Evolutionary conservation across 768 basidiomycete genomes (phyloP).

Genomic region (Sarcodon aspratus): DNA sequence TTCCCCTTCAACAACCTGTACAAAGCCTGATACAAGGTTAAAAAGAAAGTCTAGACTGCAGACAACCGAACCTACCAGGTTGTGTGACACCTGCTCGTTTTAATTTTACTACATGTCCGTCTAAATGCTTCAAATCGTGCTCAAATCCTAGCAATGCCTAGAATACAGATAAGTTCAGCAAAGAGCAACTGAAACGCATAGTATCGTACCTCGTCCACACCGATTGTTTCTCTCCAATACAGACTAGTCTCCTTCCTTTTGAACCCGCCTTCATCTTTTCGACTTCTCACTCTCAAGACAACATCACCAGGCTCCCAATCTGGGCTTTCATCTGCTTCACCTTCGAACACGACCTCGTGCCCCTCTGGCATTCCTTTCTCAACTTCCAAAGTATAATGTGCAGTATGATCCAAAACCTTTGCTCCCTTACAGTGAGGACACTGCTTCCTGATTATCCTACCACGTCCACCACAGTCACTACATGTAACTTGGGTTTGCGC

Average conservation of each 20-base stretch:
- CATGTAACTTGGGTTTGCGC: slow-evolving; percentile 80
- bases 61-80: slow-evolving; percentile 44
- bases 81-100: slow-evolving; percentile 79
- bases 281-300: slow-evolving; percentile 72
- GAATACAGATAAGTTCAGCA: slow-evolving; percentile 2
- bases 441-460: slow-evolving; percentile 59
- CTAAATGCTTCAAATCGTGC: slow-evolving; percentile 83
- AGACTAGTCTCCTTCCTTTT: slow-evolving; percentile 82
- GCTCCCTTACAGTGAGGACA: slow-evolving; percentile 79
- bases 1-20: slow-evolving; percentile 77
- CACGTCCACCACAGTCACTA: slow-evolving; percentile 77
- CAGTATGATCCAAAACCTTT: slow-evolving; percentile 74
- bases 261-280: slow-evolving; percentile 71
- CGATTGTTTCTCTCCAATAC: slow-evolving; percentile 88
- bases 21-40: slow-evolving; percentile 44
- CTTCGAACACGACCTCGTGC: slow-evolving; percentile 86
- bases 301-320: slow-evolving; percentile 97
- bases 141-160: slow-evolving; percentile 97
- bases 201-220: slow-evolving; percentile 72
- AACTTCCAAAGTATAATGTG: slow-evolving; percentile 79
- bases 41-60: neutral
- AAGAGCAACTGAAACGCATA: neutral
- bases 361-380: slow-evolving; percentile 87
- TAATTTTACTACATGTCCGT: slow-evolving; percentile 69
- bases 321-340: slow-evolving; percentile 92